Base-by-base conservation (phyloP, 1,284 basidiomycete genomes). In the Malassezia obtusa region DNA sequence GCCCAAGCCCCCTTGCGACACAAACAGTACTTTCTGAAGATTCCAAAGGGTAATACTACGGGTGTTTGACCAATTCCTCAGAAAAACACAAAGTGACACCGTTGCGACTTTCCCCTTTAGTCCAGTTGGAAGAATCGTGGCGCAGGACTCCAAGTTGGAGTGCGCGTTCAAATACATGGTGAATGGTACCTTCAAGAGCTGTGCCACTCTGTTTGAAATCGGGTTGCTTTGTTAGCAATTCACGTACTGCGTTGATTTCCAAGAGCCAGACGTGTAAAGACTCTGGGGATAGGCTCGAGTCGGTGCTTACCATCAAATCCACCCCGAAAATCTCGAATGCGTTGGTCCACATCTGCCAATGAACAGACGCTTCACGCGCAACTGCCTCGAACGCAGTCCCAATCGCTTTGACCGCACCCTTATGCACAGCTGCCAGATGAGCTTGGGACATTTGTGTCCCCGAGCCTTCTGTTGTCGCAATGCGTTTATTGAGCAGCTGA, bases 281-380 rank as follows among this genome's bases (percentile, higher is more conserved):
- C 1, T 45, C 48, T 2, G 40, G 33, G 9, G 38, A 17, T 17
- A 41, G 38, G 12, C 26, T 7, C 12, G 35, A 19, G 11, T 14
- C 12, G 2, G 19, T 12, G 17, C 21, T 45, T 26, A 95, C 81
- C 14, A 98, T 76, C 59, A 98, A 84, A 73, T 98, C 92, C 10
- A 89, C 81, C 0, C 92, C 92, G 68, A 86, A 96, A 11, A 98
- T 81, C 74, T 98, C 94, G 68, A 95, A 98, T 0, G 87, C 87
- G 68, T 96, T 95, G 0, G 88, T 86, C 50, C 77, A 57, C 67
- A 83, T 86, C 79, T 91, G 88, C 71, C 89, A 91, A 71, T 90
- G 84, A n/a, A 89, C 77, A 10, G 85, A 85, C 64, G 83, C 71
- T 14, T 67, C 86, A 59, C 85, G 83, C 12, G 88, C 76, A 0